Evolutionary conservation across 2,329 filamentous ascomycete genomes (phyloP).

Genomic region (Endocalyx cinctus): DNA sequence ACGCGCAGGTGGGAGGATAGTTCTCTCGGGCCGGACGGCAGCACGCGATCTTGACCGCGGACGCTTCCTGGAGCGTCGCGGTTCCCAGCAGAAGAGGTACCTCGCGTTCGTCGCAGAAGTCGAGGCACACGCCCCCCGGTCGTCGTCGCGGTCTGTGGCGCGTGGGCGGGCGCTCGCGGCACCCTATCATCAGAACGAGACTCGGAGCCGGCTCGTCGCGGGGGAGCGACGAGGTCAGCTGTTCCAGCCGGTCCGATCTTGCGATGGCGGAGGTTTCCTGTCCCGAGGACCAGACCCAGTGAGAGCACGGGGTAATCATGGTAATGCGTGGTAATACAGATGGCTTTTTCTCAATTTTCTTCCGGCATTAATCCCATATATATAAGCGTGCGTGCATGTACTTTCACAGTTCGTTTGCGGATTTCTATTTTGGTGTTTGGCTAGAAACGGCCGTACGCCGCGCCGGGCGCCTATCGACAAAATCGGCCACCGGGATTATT

Average conservation of each 20-base stretch:
- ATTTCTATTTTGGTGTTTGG: neutral
- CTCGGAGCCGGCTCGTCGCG: neutral
- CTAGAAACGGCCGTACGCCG: neutral
- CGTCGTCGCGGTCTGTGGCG: neutral
- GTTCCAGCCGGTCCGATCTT: neutral
- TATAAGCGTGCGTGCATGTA: neutral
- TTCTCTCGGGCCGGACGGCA: neutral
- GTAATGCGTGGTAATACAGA: neutral
- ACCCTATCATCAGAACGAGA: neutral
- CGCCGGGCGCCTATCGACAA: neutral
- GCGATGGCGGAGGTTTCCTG: neutral
- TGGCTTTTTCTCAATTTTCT: neutral
- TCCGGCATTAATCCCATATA: neutral
- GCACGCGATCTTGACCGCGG: neutral
- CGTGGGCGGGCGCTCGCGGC: neutral
- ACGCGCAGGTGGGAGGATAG: neutral
- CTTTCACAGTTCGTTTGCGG: neutral
- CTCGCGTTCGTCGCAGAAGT: neutral
- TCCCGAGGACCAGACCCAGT: neutral
- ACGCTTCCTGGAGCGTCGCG: neutral
- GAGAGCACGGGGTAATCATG: neutral
- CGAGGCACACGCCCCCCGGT: neutral
- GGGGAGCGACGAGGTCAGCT: neutral
- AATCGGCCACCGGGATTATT: neutral
- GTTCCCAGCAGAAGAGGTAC: neutral